phyloP scores from a whole-genome alignment of 2,329 filamentous ascomycete genomes.

The Microcyclosporella mali region DNA sequence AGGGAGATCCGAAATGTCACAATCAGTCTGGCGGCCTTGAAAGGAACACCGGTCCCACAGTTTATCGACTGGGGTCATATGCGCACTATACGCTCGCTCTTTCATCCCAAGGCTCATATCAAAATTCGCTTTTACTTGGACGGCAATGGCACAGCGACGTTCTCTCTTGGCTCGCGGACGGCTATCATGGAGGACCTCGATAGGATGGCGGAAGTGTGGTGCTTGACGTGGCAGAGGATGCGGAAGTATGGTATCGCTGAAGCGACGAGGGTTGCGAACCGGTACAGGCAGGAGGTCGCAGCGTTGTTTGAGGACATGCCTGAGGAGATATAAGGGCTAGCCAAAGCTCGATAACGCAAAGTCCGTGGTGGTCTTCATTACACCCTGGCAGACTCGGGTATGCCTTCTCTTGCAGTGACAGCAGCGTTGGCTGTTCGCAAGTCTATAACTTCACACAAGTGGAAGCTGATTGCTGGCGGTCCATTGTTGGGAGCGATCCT shows the following conservation, averaged over 20 bases:
- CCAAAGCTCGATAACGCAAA: too few relatives aligned
- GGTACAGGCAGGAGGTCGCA: constrained; percentile 14
- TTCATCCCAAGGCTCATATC: constrained; percentile 13
- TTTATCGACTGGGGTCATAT: constrained; percentile 18
- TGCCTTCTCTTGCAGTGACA: too few relatives aligned
- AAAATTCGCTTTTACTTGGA: constrained; percentile 16
- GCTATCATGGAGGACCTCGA: constrained; percentile 13
- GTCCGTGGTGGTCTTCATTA: too few relatives aligned
- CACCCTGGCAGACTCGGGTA: too few relatives aligned
- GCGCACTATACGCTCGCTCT: constrained; percentile 7
- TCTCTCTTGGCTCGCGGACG: constrained; percentile 10
- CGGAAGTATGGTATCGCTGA: constrained; percentile 13
- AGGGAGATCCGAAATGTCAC: constrained; percentile 17
- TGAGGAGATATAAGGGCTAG: constrained; percentile 10
- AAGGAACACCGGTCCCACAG: constrained; percentile 6
- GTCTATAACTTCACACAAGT: too few relatives aligned
- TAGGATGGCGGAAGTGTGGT: constrained; percentile 12
- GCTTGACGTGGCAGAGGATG: constrained; percentile 12
- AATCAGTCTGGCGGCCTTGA: constrained; percentile 15
- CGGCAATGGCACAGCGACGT: constrained; percentile 13
- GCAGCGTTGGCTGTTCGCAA: too few relatives aligned
- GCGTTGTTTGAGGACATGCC: constrained; percentile 18
- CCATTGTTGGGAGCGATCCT: too few relatives aligned
- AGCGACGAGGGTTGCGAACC: constrained; percentile 10
- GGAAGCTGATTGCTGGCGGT: too few relatives aligned